Evolutionary conservation across 768 basidiomycete genomes (phyloP), one percentile per base, ranked within the genome.

Genomic region (Amanita rubescens): DNA sequence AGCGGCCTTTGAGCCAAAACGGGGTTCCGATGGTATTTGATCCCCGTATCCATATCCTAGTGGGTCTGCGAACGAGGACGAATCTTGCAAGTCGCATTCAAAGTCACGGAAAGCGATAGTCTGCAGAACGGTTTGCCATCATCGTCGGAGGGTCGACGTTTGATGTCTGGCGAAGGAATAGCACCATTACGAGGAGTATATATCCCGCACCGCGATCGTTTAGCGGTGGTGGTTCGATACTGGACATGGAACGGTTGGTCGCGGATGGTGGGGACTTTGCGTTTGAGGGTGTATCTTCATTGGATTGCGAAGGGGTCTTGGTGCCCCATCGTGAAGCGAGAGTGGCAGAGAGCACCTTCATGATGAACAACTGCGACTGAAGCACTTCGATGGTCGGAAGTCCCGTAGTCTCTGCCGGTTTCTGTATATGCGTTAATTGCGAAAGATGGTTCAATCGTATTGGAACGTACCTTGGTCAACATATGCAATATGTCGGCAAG

Each of bases 151-250:
- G 68, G 15, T 87, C 82, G 19, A 75, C 67, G 32, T 77, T 71
- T 0, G 81, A 73, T 0, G 86, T 85, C 63, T 90, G 84, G 15
- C 89, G 80, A 33, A 92, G 76, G 65, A 88, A 90, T n/a, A 85
- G 69, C 15, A 90, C 78, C 80, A 94, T 84, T 41, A 93, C 84
- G 64, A 82, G 84, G 50, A 94, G 71, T 42, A 92, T 76, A 65
- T 92, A 91, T 64, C 78, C 81, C 22, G 89, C 90, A 59, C 89
- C 85, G 33, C 76, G 75, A 56, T 94, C 93, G 56, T 94, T 88
- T 35, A 95, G 73, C 1, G 88, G 80, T 3, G 81, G 73, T 15
- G 84, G 80, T 59, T 91, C 90, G 20, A 77, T 69, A 71, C 75
- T 80, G n/a, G 69, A 62, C 22, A 73, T 65, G 44, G 73, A 68